Conservation (phyloP, 352 stramenopile genomes). For the Globisporangium acanthophoron region DNA sequence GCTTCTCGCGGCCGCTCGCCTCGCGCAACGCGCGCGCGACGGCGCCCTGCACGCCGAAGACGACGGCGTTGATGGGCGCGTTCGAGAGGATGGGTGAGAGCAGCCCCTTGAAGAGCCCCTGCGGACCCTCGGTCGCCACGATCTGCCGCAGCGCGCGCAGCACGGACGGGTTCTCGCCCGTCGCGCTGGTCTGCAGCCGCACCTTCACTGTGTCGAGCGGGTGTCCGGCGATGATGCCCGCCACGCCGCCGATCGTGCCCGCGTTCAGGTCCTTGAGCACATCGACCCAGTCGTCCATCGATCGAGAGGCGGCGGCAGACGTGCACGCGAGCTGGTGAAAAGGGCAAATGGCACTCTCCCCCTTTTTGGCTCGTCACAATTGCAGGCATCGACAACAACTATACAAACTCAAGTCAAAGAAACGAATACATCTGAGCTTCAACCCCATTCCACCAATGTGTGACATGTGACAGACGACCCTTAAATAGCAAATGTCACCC, state of each 20-base stretch:
- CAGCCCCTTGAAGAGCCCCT: constrained; percentile 69
- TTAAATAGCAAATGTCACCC: no score
- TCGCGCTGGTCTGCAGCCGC: constrained; percentile 60
- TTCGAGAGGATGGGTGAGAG: constrained; percentile 78
- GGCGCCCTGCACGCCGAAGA: constrained; percentile 74
- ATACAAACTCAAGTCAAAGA: no score
- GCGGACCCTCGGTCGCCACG: constrained; percentile 43
- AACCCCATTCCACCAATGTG: no score
- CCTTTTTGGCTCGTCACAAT: not conserved
- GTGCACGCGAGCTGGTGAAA: not conserved
- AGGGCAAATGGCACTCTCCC: not conserved
- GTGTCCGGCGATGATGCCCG: constrained; percentile 72
- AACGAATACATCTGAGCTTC: no score
- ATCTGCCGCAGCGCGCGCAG: constrained; percentile 49
- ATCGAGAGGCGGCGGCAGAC: no score
- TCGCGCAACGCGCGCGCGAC: constrained; percentile 41
- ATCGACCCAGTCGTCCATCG: constrained; percentile 58
- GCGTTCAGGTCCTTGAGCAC: constrained; percentile 81
- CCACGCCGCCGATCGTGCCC: constrained; percentile 73
- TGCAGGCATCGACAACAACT: no score
- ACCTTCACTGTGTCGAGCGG: constrained; percentile 87
- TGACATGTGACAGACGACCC: no score
- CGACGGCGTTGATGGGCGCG: constrained; percentile 79
- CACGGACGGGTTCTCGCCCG: constrained; percentile 23
- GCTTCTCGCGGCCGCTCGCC: constrained; percentile 17